Evolutionary conservation across 179 eudicot genomes (phyloP).

Genomic region (Gypsophila paniculata): DNA sequence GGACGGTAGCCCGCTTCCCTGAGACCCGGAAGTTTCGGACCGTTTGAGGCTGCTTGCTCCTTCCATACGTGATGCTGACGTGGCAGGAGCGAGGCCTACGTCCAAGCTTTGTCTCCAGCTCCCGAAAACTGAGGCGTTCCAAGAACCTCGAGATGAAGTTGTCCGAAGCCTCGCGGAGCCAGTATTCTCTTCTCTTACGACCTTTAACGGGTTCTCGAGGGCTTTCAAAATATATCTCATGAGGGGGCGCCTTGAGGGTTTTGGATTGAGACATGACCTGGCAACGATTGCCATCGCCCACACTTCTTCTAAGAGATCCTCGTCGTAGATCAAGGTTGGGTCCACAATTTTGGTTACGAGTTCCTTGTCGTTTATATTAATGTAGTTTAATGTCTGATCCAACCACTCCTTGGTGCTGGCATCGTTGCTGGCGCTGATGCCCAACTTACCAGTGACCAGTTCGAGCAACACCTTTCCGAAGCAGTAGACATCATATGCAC

Average conservation of each 20-base stretch:
- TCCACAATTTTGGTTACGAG: slow-evolving; percentile 67
- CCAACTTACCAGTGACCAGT: slow-evolving; percentile 77
- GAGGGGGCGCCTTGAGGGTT: slow-evolving; percentile 65
- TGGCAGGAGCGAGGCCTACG: slow-evolving; percentile 25
- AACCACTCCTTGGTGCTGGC: slow-evolving; percentile 50
- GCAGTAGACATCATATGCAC: slow-evolving; percentile 79
- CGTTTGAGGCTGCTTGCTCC: slow-evolving; percentile 38
- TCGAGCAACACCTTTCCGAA: slow-evolving; percentile 81
- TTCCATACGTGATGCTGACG: slow-evolving; percentile 34
- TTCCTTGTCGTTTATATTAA: slow-evolving; percentile 66
- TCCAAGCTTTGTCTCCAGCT: slow-evolving; percentile 81
- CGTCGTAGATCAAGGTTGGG: slow-evolving; percentile 64
- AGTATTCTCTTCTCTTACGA: slow-evolving; percentile 61
- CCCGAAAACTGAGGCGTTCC: slow-evolving; percentile 75
- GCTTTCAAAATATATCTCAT: slow-evolving; percentile 81
- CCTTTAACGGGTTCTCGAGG: slow-evolving; percentile 82
- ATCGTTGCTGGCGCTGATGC: slow-evolving; percentile 53
- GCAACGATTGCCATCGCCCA: slow-evolving; percentile 94
- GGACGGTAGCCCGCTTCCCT: slow-evolving; percentile 48
- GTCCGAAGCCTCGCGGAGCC: slow-evolving; percentile 63
- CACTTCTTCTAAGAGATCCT: slow-evolving; percentile 80
- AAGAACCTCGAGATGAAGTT: slow-evolving; percentile 64
- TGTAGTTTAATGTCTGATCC: slow-evolving; percentile 48
- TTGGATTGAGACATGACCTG: slow-evolving; percentile 75
- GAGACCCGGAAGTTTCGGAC: slow-evolving; percentile 63